These are phyloP conservation scores for Termitomyces heimii DNA, from an alignment of 768 basidiomycete species.

Conservation along the genomic window DNA sequence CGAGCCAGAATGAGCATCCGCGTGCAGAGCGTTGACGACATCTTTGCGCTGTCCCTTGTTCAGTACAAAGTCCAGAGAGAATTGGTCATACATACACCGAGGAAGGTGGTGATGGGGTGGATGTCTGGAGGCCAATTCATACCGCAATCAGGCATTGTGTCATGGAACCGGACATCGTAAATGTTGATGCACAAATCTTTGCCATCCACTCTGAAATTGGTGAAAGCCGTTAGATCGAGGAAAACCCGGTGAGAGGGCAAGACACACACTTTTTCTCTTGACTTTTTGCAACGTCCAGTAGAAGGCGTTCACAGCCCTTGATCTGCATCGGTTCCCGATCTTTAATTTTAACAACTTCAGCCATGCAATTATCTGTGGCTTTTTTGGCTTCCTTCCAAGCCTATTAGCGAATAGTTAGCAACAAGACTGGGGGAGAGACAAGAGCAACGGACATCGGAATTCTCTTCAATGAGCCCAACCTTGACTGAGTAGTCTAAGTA, in stretches of 20 bases:
- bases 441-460: slow-evolving; percentile 49
- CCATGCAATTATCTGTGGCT: slow-evolving; percentile 54
- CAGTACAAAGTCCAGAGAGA: not conserved
- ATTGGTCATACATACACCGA: slow-evolving; percentile 56
- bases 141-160: slow-evolving; percentile 82
- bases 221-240: not conserved
- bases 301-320: slow-evolving; percentile 53
- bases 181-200: slow-evolving; percentile 82
- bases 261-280: slow-evolving; percentile 32
- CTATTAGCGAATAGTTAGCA: slow-evolving; percentile 27
- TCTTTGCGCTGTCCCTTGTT: slow-evolving; percentile 56
- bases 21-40: slow-evolving; percentile 82
- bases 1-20: slow-evolving; percentile 60
- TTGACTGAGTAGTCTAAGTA: slow-evolving; percentile 84
- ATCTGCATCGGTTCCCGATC: slow-evolving; percentile 50
- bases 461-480: slow-evolving; percentile 69
- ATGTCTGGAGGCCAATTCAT: slow-evolving; percentile 98
- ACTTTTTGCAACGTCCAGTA: slow-evolving; percentile 36
- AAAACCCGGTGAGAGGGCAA: not conserved
- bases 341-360: slow-evolving; percentile 35
- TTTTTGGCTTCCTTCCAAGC: slow-evolving; percentile 55
- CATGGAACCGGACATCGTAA: slow-evolving; percentile 91
- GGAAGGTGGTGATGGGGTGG: slow-evolving; percentile 63
- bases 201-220: slow-evolving; percentile 51
- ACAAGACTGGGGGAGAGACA: not conserved